Percentiles rank a stretch among this genome's conserved stretches.
phyloP scores from a whole-genome alignment of 2,329 filamentous ascomycete genomes.

The Periconia macrospinosa region DNA sequence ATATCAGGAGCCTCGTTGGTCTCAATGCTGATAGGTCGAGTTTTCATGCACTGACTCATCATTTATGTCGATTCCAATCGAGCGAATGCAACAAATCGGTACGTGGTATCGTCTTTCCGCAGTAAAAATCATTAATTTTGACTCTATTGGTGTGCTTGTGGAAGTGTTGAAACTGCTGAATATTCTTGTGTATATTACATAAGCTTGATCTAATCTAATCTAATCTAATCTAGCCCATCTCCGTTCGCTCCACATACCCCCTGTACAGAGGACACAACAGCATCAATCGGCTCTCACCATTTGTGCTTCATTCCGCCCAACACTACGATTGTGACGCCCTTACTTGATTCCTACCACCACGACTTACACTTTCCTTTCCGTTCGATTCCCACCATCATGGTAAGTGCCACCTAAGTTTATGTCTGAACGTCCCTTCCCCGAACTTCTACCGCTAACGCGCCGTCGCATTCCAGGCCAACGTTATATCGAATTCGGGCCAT shows the following conservation, averaged over 20 bases:
- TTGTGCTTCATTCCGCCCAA: conserved; percentile 2
- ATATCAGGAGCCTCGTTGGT: too few species aligned
- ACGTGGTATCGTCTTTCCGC: too few species aligned
- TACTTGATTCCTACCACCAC: conserved; percentile 1
- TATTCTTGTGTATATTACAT: background rate
- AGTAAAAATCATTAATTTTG: too few species aligned
- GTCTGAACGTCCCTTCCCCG: conserved; percentile 18
- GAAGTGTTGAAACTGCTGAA: too few species aligned
- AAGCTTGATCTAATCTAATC: conserved; percentile 26
- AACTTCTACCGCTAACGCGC: conserved; percentile 34
- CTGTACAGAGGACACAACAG: conserved; percentile 38
- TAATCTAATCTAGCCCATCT: conserved; percentile 29
- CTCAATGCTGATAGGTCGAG: too few species aligned
- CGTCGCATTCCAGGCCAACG: conserved; percentile 63
- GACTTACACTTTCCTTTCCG: conserved; percentile 2
- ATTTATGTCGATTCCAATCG: too few species aligned
- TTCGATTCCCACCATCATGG: conserved; percentile 25
- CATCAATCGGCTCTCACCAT: conserved; percentile 27
- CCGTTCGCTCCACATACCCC: conserved; percentile 16
- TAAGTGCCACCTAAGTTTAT: conserved; percentile 12
- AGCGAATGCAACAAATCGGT: too few species aligned
- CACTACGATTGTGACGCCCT: conserved; percentile 13
- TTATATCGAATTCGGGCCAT: conserved; percentile 84
- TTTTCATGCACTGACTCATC: too few species aligned
- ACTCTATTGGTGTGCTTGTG: too few species aligned